Percentiles rank a stretch among this genome's conserved stretches.
Evolutionary conservation across 2,329 filamentous ascomycete species (phyloP).

Genomic region (Cladobotryum protrusum): DNA sequence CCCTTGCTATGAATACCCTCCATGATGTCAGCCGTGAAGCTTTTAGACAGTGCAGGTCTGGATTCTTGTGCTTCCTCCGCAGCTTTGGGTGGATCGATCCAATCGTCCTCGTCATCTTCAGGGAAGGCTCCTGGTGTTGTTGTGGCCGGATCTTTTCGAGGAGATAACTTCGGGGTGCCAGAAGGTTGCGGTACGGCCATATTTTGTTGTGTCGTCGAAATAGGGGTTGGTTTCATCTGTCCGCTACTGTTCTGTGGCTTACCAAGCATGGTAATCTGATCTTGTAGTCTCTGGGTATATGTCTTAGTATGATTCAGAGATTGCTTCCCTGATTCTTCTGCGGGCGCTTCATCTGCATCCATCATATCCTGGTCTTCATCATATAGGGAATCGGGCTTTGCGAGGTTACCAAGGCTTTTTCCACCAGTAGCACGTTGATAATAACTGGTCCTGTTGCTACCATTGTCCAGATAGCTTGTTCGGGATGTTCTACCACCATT

Average conservation of each 20-base stretch:
- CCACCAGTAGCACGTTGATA: slow-evolving; percentile 68
- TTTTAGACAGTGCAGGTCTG: slow-evolving; percentile 52
- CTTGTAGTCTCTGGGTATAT: slow-evolving; percentile 87
- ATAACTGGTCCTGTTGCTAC: slow-evolving; percentile 65
- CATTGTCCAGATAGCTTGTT: slow-evolving; percentile 70
- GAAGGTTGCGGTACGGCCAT: slow-evolving; percentile 22
- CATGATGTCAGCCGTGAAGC: slow-evolving; percentile 55
- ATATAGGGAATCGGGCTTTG: slow-evolving; percentile 37
- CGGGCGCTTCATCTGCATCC: slow-evolving; percentile 42
- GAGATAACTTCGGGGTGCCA: slow-evolving; percentile 24
- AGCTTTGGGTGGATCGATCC: slow-evolving; percentile 50
- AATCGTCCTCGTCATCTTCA: slow-evolving; percentile 49
- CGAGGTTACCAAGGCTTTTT: slow-evolving; percentile 56
- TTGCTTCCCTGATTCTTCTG: slow-evolving; percentile 39
- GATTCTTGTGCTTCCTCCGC: slow-evolving; percentile 23
- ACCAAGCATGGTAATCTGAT: slow-evolving; percentile 75
- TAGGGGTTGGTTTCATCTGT: slow-evolving; percentile 42
- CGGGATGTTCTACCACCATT: slow-evolving; percentile 66
- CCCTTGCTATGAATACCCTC: slow-evolving; percentile 47
- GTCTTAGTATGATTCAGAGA: slow-evolving; percentile 64
- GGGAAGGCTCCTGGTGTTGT: slow-evolving; percentile 56
- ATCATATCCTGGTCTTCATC: slow-evolving; percentile 47
- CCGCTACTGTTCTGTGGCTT: slow-evolving; percentile 46
- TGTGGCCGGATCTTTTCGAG: slow-evolving; percentile 25
- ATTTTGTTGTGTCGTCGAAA: slow-evolving; percentile 13